Evolutionary conservation across 345 rosid species (phyloP), one percentile per base, ranked within the genome.

Genomic region (Hirschfeldia incana): DNA sequence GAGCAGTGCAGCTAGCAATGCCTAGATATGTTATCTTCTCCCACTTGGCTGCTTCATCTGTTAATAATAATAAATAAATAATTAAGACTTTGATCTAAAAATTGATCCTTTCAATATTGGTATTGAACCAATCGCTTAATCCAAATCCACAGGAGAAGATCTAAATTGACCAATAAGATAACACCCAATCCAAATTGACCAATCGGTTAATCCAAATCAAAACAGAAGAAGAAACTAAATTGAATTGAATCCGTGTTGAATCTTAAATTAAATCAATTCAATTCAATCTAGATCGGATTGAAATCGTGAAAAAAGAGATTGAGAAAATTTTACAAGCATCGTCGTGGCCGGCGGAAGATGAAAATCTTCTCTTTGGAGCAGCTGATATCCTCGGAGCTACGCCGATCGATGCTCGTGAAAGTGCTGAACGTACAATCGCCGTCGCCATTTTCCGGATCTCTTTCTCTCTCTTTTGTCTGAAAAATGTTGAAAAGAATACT

Each of bases 1-100:
- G 58, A 27, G 75, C 46, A n/a, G 89, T 85, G 89, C 99, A 95
- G 3, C 88, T 27, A 55, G 81, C 91, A 66, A 87, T 84, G 13
- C 96, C 99, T 16, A 87, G 12, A 77, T 90, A 90, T 0, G 98
- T 88, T 55, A 95, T 92, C 89, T 90, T 92, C 92, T 92, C 92
- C 99, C 99, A 95, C 33, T 95, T 95, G 0, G 89, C 95, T 5
- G 91, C 86, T 83, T 92, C 99, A 76, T 78, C 99, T 92, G 80
- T 61, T 27, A 21, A 39, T 39, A 21, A 21, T 3, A 8, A 26
- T 8, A 0, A 6, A 28, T 26, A 58, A 67, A n/a, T 17, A 15
- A 58, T 26, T 33, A 8, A 49, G 29, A 75, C 10, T 66, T 15
- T 51, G 69, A 29, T 21, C 21, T 0, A 21, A 21, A 21, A 21